Evolutionary conservation across 495 filamentous ascomycete species (phyloP).

Genomic region (Xylaria grammica): DNA sequence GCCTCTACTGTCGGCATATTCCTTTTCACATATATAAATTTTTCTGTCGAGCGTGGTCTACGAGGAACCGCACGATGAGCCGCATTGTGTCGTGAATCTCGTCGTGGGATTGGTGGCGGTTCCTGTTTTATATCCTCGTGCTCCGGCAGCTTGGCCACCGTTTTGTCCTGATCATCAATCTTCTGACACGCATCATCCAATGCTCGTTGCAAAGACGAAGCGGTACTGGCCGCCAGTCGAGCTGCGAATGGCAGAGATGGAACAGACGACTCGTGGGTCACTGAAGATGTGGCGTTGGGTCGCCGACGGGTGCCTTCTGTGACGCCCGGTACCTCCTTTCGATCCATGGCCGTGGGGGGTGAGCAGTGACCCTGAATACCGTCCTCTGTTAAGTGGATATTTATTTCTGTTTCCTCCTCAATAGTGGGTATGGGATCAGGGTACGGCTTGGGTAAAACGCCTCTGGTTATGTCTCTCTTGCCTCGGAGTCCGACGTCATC

Average conservation of each 20-base stretch:
- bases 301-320: constrained; percentile 8
- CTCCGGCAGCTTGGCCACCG: constrained; percentile 16
- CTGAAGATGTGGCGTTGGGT: constrained; percentile 15
- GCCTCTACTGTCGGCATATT: constrained; percentile 28
- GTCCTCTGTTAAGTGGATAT: constrained; percentile 18
- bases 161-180: constrained; percentile 39
- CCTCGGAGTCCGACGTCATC: constrained; percentile 23
- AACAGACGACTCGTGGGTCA: constrained; percentile 28
- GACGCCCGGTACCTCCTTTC: constrained; percentile 1
- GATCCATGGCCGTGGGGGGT: constrained; percentile 1
- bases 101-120: constrained; percentile 2
- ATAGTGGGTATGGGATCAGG: constrained; percentile 31
- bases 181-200: constrained; percentile 43
- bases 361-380: constrained; percentile 7
- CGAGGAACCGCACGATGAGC: constrained; percentile 17
- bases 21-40: constrained; percentile 29
- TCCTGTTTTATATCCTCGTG: constrained; percentile 23
- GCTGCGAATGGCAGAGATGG: constrained; percentile 40
- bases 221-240: constrained; percentile 35
- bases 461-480: constrained; percentile 27
- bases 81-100: constrained; percentile 2
- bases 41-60: constrained; percentile 23
- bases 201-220: constrained; percentile 43
- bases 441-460: constrained; percentile 25
- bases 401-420: constrained; percentile 38